Conservation (phyloP, 352 stramenopile species). For the Phytopythium chamaehyphon region DNA sequence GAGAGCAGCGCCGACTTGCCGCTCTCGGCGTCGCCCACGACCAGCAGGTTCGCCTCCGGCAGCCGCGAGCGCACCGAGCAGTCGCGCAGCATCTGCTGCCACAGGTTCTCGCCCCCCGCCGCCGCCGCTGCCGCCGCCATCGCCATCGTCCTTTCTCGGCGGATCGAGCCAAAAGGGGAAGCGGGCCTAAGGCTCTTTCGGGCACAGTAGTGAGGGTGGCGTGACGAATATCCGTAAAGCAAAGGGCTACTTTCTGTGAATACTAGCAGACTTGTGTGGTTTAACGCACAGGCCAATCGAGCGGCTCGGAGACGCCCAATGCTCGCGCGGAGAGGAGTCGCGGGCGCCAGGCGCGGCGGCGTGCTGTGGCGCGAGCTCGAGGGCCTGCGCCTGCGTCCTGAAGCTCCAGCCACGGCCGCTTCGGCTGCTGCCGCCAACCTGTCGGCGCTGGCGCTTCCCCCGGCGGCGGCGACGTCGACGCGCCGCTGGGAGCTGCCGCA, state of each 20-base stretch:
- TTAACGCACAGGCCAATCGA: not conserved
- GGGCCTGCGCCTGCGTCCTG: conserved; percentile 3
- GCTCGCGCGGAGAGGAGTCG: conserved; percentile 17
- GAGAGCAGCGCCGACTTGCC: conserved; percentile 68
- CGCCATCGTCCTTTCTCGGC: not conserved
- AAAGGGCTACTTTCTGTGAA: too few species aligned
- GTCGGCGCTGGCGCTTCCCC: not conserved
- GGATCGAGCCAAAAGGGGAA: conserved; percentile 2
- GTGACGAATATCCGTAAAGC: too few species aligned
- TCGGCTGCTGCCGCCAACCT: too few species aligned
- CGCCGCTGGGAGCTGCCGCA: not conserved
- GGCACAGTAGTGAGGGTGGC: too few species aligned
- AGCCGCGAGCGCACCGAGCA: conserved; percentile 76
- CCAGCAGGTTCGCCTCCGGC: conserved; percentile 54
- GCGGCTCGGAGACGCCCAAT: conserved; percentile 7
- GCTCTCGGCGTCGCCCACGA: conserved; percentile 69
- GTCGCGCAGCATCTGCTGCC: conserved; percentile 82
- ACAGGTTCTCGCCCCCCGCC: conserved; percentile 40
- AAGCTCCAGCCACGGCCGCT: not conserved
- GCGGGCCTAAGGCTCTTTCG: too few species aligned
- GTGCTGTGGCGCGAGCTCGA: conserved; percentile 13
- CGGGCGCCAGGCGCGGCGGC: conserved; percentile 3
- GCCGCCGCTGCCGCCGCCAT: not conserved
- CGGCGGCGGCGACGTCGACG: too few species aligned
- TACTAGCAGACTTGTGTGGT: too few species aligned